Base-by-base conservation (phyloP, 805 yeast species). In the Pichia exigua region DNA sequence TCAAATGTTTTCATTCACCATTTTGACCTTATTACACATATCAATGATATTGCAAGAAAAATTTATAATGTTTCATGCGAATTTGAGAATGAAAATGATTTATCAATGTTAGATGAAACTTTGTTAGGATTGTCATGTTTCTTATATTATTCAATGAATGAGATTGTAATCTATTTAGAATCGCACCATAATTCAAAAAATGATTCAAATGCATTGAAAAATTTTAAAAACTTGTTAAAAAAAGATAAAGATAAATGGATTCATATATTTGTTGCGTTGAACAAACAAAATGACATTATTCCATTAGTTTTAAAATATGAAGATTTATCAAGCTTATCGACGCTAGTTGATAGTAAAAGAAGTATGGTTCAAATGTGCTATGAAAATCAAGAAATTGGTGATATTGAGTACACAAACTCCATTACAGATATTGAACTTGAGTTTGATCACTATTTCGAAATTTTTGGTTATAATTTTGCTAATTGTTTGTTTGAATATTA, bases 401-500 rank as follows among this genome's bases (percentile, higher is more conserved):
- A 50, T 38, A 47, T 55, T 46, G 54, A 57, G n/a, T 40, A 56
- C 6, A 17, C 69, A 55, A 20, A 61, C 52, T 30, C 41, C 12
- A 30, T 39, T 52, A 51, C 55, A 58, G 68, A 48, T 30, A 38
- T 61, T 26, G 55, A 56, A 13, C 1, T 40, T 1, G 55, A 55
- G 27, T 79, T 81, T 56, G 72, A 69, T 21, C 66, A 69, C 35
- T 85, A 77, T 62, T 81, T 87, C 61, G 74, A 75, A 17, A 73
- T 73, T 47, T 87, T 78, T 65, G 87, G 84, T 1, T 84, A 83
- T 59, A 72, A 66, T 3, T 90, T 90, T 72, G 95, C 95, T 0
- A 61, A 72, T 5, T 74, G 77, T 1, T 70, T 88, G 28, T 90
- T 82, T 64, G 71, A 72, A 21, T 78, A 77, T 63, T 84, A 81